These are phyloP conservation scores for Saturnispora kantuleensis DNA, from an alignment of 805 yeast species.

Conservation along the genomic window DNA sequence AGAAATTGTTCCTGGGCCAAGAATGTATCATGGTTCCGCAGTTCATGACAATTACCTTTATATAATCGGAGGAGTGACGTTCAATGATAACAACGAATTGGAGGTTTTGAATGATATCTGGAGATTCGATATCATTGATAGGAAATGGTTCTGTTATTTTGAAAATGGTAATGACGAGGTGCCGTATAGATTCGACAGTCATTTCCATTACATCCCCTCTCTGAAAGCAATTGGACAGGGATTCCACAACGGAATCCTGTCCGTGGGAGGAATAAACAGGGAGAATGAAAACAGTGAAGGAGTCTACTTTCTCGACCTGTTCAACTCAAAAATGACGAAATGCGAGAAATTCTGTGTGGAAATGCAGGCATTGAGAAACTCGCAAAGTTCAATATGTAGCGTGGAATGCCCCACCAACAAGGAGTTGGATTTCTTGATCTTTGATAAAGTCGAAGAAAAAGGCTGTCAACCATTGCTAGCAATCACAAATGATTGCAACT, in stretches of 20 bases:
- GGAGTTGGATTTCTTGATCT: not conserved
- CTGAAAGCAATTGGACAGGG: slow-evolving; percentile 29
- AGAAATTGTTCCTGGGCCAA: slow-evolving; percentile 28
- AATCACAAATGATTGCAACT: not conserved
- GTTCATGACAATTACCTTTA: slow-evolving; percentile 42
- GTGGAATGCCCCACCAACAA: not conserved
- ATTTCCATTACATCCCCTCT: slow-evolving; percentile 33
- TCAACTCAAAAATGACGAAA: not conserved
- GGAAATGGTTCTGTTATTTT: slow-evolving; percentile 44
- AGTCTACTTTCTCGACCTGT: slow-evolving; percentile 2
- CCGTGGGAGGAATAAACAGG: slow-evolving; percentile 38
- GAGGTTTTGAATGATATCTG: slow-evolving; percentile 56
- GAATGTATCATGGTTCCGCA: slow-evolving; percentile 53
- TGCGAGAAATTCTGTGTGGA: slow-evolving; percentile 22
- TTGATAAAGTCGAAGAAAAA: not conserved
- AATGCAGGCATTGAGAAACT: not conserved
- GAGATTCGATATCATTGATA: slow-evolving; percentile 47
- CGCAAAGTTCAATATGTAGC: not conserved
- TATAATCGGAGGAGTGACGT: slow-evolving; percentile 55
- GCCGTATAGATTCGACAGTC: slow-evolving; percentile 40
- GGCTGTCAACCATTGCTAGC: not conserved
- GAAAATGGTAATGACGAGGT: slow-evolving; percentile 23
- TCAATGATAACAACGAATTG: slow-evolving; percentile 28
- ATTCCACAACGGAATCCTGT: slow-evolving; percentile 38
- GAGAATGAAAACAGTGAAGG: not conserved